phyloP scores from a whole-genome alignment of 2,329 filamentous ascomycete genomes.

The Fusarium falciforme region DNA sequence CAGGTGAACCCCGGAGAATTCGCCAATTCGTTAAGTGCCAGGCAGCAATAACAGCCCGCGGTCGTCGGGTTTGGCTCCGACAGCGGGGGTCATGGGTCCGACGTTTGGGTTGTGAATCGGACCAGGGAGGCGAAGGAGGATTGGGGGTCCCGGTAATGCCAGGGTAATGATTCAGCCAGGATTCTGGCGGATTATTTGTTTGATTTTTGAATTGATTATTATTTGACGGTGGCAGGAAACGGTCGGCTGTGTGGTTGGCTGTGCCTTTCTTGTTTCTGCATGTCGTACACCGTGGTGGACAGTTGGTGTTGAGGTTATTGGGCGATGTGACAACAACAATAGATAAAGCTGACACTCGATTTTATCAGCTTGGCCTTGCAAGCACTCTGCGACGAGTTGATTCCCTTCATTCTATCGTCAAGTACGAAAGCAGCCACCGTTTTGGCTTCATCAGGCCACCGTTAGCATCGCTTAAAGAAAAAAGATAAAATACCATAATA shows the following conservation, averaged over 20 bases:
- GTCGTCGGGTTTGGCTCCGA: constrained; percentile 27
- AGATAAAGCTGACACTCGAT: neutral
- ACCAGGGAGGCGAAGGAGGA: constrained; percentile 23
- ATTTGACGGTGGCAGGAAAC: constrained; percentile 3
- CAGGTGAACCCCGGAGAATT: constrained; percentile 20
- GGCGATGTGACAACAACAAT: neutral
- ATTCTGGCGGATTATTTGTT: constrained; percentile 4
- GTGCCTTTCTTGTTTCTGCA: neutral
- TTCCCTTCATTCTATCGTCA: neutral
- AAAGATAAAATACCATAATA: constrained; percentile 29
- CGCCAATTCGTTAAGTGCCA: constrained; percentile 29
- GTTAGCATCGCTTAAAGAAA: constrained; percentile 23
- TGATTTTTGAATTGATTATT: constrained; percentile 2
- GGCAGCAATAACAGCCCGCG: constrained; percentile 19
- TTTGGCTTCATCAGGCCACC: constrained; percentile 27
- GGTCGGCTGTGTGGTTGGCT: constrained; percentile 4
- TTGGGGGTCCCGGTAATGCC: constrained; percentile 10
- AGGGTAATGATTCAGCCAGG: constrained; percentile 26
- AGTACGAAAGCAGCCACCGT: constrained; percentile 33
- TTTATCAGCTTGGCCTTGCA: neutral
- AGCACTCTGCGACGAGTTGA: neutral
- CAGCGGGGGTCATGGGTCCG: constrained; percentile 29
- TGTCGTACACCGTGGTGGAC: neutral
- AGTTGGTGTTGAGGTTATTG: neutral
- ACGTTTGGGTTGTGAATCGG: constrained; percentile 29